These are phyloP conservation scores for Macrolepiota albuminosa DNA, from an alignment of 768 basidiomycete genomes.

Conservation along the genomic window DNA sequence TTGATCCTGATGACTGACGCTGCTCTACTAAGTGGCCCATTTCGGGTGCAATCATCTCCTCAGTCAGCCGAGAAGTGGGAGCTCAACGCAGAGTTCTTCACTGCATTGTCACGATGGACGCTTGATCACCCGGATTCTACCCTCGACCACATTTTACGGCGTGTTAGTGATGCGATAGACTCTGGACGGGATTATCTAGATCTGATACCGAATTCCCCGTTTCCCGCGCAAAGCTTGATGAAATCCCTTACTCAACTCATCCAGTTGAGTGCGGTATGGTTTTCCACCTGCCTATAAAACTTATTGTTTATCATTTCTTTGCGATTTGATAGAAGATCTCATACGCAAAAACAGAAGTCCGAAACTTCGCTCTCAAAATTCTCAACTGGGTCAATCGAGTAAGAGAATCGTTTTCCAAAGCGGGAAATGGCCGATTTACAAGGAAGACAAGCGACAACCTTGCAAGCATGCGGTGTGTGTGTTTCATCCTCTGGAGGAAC, in stretches of 20 bases:
- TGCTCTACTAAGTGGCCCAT: background rate
- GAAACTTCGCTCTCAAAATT: slow-evolving; percentile 9
- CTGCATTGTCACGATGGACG: background rate
- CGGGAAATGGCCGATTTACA: slow-evolving; percentile 6
- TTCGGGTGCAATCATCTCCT: background rate
- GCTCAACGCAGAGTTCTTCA: slow-evolving; percentile 12
- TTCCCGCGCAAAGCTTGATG: slow-evolving; percentile 13
- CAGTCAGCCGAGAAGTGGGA: slow-evolving; percentile 4
- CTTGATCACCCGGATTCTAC: background rate
- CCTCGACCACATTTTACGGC: background rate
- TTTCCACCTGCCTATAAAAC: background rate
- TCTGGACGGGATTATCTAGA: background rate
- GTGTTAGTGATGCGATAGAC: background rate
- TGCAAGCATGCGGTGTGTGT: slow-evolving; percentile 11
- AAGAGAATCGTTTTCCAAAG: slow-evolving; percentile 3
- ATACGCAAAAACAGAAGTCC: background rate
- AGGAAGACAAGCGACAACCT: slow-evolving; percentile 14
- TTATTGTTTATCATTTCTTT: background rate
- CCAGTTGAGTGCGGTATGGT: slow-evolving; percentile 11
- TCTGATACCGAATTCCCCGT: slow-evolving; percentile 2
- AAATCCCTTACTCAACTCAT: slow-evolving; percentile 10
- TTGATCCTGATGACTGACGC: background rate
- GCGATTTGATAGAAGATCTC: background rate
- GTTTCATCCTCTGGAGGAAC: background rate
- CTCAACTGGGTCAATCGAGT: slow-evolving; percentile 14